phyloP scores from a whole-genome alignment of 2,329 filamentous ascomycete species.

The Aureobasidium namibiae region DNA sequence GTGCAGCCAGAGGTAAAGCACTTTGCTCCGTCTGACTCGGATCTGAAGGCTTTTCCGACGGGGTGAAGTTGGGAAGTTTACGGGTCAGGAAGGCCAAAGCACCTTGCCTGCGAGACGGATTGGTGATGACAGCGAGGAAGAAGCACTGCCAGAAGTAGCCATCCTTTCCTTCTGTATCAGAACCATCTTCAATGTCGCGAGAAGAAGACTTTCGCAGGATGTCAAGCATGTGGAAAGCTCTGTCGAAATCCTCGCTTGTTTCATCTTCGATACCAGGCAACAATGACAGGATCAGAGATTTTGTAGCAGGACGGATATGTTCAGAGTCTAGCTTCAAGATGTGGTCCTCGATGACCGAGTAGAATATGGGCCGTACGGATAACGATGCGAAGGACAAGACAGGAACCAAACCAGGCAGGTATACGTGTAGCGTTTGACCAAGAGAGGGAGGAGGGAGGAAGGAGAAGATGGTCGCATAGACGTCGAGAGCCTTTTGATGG shows the following conservation, averaged over 20 bases:
- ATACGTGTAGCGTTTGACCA: slow-evolving; percentile 73
- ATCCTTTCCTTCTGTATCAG: slow-evolving; percentile 46
- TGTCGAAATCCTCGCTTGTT: slow-evolving; percentile 92
- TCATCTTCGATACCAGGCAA: slow-evolving; percentile 91
- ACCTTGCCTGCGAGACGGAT: slow-evolving; percentile 72
- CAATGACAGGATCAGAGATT: slow-evolving; percentile 80
- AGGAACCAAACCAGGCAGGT: slow-evolving; percentile 80
- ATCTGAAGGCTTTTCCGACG: slow-evolving; percentile 20
- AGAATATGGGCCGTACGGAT: slow-evolving; percentile 76
- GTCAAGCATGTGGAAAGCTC: slow-evolving; percentile 70
- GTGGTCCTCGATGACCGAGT: slow-evolving; percentile 74
- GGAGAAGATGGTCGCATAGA: slow-evolving; percentile 83
- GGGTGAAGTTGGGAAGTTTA: slow-evolving; percentile 63
- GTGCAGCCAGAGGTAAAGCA: slow-evolving; percentile 39
- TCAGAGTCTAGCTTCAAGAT: slow-evolving; percentile 63
- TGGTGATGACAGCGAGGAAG: slow-evolving; percentile 87
- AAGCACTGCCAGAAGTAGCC: slow-evolving; percentile 98
- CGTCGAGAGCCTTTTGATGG: slow-evolving; percentile 92
- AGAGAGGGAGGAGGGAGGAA: slow-evolving; percentile 61
- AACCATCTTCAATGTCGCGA: slow-evolving; percentile 39
- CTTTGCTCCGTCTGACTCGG: slow-evolving; percentile 4
- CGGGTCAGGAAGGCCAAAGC: slow-evolving; percentile 79
- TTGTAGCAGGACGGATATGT: slow-evolving; percentile 76
- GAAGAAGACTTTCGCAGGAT: slow-evolving; percentile 63
- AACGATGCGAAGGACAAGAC: slow-evolving; percentile 92